A percentile compares a stretch with the other conserved stretches of the same genome.
Conservation (phyloP, 2,329 filamentous ascomycete genomes). For the Fusarium xyrophilum region DNA sequence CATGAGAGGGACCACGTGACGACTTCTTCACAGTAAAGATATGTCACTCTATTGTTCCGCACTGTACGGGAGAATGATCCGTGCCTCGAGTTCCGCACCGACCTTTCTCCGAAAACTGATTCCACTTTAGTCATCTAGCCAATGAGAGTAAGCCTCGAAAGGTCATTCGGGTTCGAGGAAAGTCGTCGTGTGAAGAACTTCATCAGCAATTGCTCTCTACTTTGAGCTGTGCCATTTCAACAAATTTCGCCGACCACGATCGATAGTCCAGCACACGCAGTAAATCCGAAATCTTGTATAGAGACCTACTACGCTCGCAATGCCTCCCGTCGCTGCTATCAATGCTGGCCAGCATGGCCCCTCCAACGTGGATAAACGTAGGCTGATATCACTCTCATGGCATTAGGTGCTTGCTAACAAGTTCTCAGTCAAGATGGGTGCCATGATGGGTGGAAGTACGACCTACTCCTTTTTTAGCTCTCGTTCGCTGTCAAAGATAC, state of each 20-base stretch:
- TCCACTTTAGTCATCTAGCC: conserved; percentile 15
- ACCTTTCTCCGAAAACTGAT: conserved; percentile 41
- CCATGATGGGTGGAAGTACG: conserved; percentile 98
- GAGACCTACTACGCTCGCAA: conserved; percentile 29
- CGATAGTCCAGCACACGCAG: neutral
- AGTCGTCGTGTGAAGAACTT: conserved; percentile 30
- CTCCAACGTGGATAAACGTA: conserved; percentile 64
- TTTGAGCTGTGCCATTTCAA: conserved; percentile 2
- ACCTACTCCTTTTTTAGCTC: conserved; percentile 36
- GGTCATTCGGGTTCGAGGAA: conserved; percentile 28
- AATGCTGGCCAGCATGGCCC: conserved; percentile 55
- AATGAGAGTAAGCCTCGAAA: conserved; percentile 35
- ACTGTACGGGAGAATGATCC: conserved; percentile 22
- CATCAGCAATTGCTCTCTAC: conserved; percentile 24
- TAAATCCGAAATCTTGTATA: neutral
- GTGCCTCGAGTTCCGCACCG: conserved; percentile 22
- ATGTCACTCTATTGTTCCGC: neutral
- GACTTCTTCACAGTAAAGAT: conserved; percentile 39
- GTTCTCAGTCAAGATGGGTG: conserved; percentile 79
- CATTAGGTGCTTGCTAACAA: conserved; percentile 29
- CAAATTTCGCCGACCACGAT: neutral
- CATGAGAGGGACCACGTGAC: conserved; percentile 49
- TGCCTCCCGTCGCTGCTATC: conserved; percentile 53
- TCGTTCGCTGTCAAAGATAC: conserved; percentile 18
- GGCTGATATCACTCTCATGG: conserved; percentile 21